phyloP scores from a whole-genome alignment of 2,329 filamentous ascomycete genomes.

The Boeremia exigua region DNA sequence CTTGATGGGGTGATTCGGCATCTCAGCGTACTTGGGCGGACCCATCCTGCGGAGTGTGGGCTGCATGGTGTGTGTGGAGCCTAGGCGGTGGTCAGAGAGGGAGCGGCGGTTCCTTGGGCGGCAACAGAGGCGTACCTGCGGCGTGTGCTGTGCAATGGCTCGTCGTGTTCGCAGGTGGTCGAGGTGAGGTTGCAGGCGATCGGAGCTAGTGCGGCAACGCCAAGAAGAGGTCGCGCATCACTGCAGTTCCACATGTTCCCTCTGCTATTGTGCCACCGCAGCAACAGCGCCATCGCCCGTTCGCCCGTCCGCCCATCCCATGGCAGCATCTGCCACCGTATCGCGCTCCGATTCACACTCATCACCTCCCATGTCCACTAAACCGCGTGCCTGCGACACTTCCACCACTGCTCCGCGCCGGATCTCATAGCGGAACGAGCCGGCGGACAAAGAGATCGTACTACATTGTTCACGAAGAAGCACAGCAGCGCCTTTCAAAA shows the following conservation, averaged over 20 bases:
- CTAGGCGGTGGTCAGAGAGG: conserved; percentile 20
- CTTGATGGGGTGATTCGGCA: conserved; percentile 59
- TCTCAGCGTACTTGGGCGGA: conserved; percentile 47
- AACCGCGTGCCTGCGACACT: conserved; percentile 17
- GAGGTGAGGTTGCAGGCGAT: conserved; percentile 36
- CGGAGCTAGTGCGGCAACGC: conserved; percentile 25
- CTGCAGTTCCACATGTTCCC: conserved; percentile 22
- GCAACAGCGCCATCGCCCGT: conserved; percentile 20
- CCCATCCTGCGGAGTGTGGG: conserved; percentile 41
- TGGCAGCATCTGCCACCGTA: conserved; percentile 29
- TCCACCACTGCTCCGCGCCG: conserved; percentile 17
- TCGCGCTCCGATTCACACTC: conserved; percentile 11
- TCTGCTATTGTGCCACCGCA: conserved; percentile 21
- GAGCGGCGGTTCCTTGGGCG: neutral
- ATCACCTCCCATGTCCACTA: conserved; percentile 19
- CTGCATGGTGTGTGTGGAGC: conserved; percentile 36
- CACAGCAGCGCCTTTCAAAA: neutral
- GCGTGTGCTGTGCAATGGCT: conserved; percentile 42
- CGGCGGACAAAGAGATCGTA: neutral
- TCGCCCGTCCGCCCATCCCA: conserved; percentile 15
- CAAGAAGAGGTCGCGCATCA: conserved; percentile 22
- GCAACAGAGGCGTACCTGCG: conserved; percentile 27
- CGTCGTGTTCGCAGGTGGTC: conserved; percentile 23
- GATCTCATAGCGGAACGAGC: conserved; percentile 23
- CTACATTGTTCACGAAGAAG: neutral